phyloP scores from a whole-genome alignment of 192 early-diverging fungal species.

The Entrophospora sp. region DNA sequence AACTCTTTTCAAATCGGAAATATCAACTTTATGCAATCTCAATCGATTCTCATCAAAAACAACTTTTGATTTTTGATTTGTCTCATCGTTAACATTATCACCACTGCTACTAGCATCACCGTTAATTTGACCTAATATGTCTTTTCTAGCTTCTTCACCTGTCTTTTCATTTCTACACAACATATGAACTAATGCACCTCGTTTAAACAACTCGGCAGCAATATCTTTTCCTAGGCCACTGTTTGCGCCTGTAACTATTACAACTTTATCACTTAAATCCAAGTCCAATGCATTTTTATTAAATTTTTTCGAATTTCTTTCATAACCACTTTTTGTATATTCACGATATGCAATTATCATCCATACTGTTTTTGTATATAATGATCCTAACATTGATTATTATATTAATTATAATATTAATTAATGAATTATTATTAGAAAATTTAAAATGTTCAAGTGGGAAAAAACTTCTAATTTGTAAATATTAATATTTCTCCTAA shows the following conservation, averaged over 20 bases:
- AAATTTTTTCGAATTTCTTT: not conserved
- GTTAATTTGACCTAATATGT: not conserved
- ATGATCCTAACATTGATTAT: too few relatives aligned
- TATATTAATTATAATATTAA: too few relatives aligned
- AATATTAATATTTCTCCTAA: too few relatives aligned
- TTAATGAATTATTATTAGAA: too few relatives aligned
- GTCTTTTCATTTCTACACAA: not conserved
- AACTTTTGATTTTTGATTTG: not conserved
- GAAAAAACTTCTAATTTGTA: too few relatives aligned
- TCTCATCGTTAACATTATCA: not conserved
- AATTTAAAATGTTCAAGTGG: too few relatives aligned
- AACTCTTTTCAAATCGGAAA: not conserved
- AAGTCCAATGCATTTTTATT: not conserved
- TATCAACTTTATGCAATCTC: slow-evolving; percentile 2
- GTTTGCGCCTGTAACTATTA: slow-evolving; percentile 42
- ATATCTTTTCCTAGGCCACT: slow-evolving; percentile 27
- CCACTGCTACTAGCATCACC: not conserved
- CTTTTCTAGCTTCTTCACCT: not conserved
- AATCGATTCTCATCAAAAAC: not conserved
- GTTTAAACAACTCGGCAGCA: not conserved
- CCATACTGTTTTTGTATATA: too few relatives aligned
- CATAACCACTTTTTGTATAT: not conserved
- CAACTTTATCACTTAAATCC: slow-evolving; percentile 35
- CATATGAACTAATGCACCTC: not conserved
- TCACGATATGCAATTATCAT: too few relatives aligned